Base-by-base conservation (phyloP, 768 basidiomycete genomes). In the Candolleomyces eurysporus region DNA sequence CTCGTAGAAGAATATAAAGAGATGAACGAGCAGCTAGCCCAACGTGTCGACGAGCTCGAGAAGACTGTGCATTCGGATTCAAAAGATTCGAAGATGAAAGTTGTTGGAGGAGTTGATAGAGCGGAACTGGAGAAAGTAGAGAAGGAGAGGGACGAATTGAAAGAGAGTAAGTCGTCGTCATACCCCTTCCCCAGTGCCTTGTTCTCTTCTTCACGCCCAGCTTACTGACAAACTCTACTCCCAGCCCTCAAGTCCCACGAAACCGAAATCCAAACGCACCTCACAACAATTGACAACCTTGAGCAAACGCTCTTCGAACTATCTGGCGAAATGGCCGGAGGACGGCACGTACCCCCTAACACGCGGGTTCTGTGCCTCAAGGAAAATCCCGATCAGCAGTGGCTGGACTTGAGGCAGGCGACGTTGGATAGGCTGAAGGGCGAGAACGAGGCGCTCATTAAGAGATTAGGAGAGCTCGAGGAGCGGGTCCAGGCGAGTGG, bases 401-500 rank as follows among this genome's bases (percentile, higher is more conserved):
- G 93, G 85, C 84, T 84, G 14, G 91, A 92, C 49, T 75, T 92
- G 31, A 81, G 94, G 52, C 82, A 88, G 64, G 88, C 82, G 21
- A 87, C 82, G 19, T 80, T 98, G 76, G 88, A 94, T 42, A 77
- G 88, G 21, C 76, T 98, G 39, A 86, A 83, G 73, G 77, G 74
- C 48, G 96, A 99, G 78, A 99, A 98, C 68, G 84, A 85, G 49
- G 94, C 91, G 2, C 75, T 98, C 19, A 73, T 96, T 63, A 82
- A 79, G 51, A 76, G 89, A 48, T 68, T 96, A 58, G 79, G 76
- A 65, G 86, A 85, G 14, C 73, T 92, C 5, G 90, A 90, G 67
- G 76, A 72, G 26, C 75, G 69, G 10, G 76, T 36, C 11, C 36
- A 11, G 11, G 36, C 74, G 55, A 65, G 51, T 26, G 16, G 22